phyloP scores from a whole-genome alignment of 2,329 filamentous ascomycete genomes.

The Lachnellula hyalina region DNA sequence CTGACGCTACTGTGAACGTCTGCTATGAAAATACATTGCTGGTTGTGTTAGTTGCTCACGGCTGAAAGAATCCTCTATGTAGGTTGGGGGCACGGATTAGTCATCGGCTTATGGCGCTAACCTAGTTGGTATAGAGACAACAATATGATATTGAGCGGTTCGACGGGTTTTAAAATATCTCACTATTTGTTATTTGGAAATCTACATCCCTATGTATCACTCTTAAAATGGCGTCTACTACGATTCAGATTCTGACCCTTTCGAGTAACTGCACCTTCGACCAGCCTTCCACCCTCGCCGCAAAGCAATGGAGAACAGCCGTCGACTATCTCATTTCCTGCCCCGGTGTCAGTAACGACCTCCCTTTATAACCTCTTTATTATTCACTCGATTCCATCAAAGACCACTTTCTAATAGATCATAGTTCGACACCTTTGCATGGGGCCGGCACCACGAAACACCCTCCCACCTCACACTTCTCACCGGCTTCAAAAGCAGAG shows the following conservation, averaged over 20 bases:
- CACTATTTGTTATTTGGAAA: too few relatives aligned
- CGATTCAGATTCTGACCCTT: background rate
- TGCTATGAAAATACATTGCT: too few relatives aligned
- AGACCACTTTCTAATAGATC: background rate
- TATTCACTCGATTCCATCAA: background rate
- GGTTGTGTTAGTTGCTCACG: too few relatives aligned
- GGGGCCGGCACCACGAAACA: background rate
- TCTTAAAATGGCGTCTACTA: background rate
- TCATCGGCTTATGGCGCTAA: too few relatives aligned
- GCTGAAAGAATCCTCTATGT: too few relatives aligned
- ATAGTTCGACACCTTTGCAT: background rate
- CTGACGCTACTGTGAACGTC: too few relatives aligned
- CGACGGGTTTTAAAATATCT: background rate
- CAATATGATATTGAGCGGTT: too few relatives aligned
- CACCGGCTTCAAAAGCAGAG: background rate
- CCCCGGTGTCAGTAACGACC: background rate
- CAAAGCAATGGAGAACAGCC: background rate
- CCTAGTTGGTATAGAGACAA: too few relatives aligned
- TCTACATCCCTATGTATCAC: background rate
- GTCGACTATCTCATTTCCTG: background rate
- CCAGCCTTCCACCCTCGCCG: background rate
- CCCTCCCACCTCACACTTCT: background rate
- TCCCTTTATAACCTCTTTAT: background rate
- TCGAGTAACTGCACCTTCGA: background rate
- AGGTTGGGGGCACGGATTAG: too few relatives aligned